These are phyloP conservation scores for Hordeum vulgare DNA, from an alignment of 176 grass and related monocot species.

Conservation along the genomic window DNA sequence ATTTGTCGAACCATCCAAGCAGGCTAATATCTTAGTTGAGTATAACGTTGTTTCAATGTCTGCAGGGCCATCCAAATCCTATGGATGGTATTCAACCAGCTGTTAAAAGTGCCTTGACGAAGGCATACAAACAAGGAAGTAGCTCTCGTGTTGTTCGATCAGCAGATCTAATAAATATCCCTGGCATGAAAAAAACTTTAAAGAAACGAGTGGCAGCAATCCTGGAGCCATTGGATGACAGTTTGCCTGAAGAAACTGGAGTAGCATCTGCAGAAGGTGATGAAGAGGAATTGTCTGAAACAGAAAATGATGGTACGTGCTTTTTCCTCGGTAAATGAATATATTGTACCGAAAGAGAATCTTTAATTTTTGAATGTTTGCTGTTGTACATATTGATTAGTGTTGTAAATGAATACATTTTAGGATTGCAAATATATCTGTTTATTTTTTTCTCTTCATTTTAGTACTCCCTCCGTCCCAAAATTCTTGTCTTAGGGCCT, in stretches of 20 bases:
- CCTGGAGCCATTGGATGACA: slow-evolving; percentile 81
- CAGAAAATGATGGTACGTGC: slow-evolving; percentile 64
- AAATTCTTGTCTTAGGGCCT: too few species aligned
- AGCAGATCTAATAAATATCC: slow-evolving; percentile 83
- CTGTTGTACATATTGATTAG: too few species aligned
- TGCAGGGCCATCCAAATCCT: slow-evolving; percentile 74
- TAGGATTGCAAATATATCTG: too few species aligned
- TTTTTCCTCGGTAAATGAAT: not conserved
- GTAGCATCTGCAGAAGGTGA: slow-evolving; percentile 49
- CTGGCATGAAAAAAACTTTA: slow-evolving; percentile 76
- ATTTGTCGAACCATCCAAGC: not conserved
- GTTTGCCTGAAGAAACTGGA: slow-evolving; percentile 74
- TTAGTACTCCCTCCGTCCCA: too few species aligned
- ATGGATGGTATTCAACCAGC: slow-evolving; percentile 88
- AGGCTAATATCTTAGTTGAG: not conserved
- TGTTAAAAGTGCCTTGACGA: slow-evolving; percentile 92
- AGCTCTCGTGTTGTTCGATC: slow-evolving; percentile 63
- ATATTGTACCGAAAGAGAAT: not conserved
- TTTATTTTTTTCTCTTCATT: too few species aligned
- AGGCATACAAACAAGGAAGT: slow-evolving; percentile 93
- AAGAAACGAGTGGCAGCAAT: slow-evolving; percentile 95
- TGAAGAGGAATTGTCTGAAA: slow-evolving; percentile 68
- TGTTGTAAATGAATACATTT: too few species aligned
- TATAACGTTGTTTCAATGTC: slow-evolving; percentile 2
- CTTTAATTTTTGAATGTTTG: not conserved